These are phyloP conservation scores for Neurospora pannonica DNA, from an alignment of 495 filamentous ascomycete species.

Conservation along the genomic window DNA sequence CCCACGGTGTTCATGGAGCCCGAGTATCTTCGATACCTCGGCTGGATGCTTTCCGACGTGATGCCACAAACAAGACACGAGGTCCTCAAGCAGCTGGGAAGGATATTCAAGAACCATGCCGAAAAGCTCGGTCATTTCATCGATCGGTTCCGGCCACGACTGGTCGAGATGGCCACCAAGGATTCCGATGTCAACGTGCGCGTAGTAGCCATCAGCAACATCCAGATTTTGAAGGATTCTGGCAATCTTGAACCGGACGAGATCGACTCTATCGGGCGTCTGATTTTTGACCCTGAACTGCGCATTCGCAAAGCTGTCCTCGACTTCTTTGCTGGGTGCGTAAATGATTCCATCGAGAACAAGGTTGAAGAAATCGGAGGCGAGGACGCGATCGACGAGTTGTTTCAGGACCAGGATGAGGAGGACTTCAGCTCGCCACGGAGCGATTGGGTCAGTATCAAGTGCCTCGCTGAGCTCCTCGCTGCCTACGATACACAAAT, in stretches of 20 bases:
- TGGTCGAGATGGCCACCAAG: slow-evolving; percentile 84
- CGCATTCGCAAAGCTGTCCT: slow-evolving; percentile 80
- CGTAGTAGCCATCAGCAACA: slow-evolving; percentile 64
- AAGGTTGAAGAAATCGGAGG: slow-evolving; percentile 78
- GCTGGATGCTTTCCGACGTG: slow-evolving; percentile 85
- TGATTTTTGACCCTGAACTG: slow-evolving; percentile 80
- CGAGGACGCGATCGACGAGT: slow-evolving; percentile 44
- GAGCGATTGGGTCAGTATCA: slow-evolving; percentile 79
- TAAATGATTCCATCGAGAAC: slow-evolving; percentile 70
- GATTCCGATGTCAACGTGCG: slow-evolving; percentile 74
- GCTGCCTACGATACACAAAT: slow-evolving; percentile 58
- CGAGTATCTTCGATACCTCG: slow-evolving; percentile 80
- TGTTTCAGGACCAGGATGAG: slow-evolving; percentile 62
- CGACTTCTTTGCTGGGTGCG: slow-evolving; percentile 76
- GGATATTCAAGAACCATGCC: slow-evolving; percentile 69
- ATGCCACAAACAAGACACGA: slow-evolving; percentile 58
- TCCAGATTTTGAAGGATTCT: slow-evolving; percentile 70
- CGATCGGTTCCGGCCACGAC: slow-evolving; percentile 73
- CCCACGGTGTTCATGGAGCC: slow-evolving; percentile 83
- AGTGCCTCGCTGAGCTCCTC: slow-evolving; percentile 79
- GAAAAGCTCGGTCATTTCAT: slow-evolving; percentile 77
- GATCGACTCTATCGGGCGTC: slow-evolving; percentile 70
- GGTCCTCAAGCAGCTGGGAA: slow-evolving; percentile 69
- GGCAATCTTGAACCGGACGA: slow-evolving; percentile 86
- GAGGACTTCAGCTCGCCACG: slow-evolving; percentile 68